Evolutionary conservation across 371 early-diverging fungal genomes (phyloP).

Genomic region (Neoconidiobolus thromboides): DNA sequence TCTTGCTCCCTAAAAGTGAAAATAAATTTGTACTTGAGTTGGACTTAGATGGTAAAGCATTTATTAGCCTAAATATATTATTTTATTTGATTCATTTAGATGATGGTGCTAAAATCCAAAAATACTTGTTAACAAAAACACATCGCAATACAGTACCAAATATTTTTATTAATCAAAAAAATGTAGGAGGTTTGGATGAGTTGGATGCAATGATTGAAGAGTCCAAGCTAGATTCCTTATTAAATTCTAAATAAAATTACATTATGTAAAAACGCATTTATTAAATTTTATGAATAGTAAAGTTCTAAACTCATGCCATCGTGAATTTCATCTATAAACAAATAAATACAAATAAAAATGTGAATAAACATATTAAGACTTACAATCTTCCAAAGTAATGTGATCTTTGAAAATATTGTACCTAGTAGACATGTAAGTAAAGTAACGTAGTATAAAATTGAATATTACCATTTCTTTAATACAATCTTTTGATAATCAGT

Average conservation of each 20-base stretch:
- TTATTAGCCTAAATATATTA: background rate
- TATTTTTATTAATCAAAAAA: background rate
- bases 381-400: slow-evolving; percentile 79
- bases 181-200: background rate
- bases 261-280: no score
- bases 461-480: slow-evolving; percentile 67
- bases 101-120: background rate
- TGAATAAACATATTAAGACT: slow-evolving; percentile 3
- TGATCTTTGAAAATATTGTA: slow-evolving; percentile 80
- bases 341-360: background rate
- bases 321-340: slow-evolving; percentile 54
- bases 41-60: background rate
- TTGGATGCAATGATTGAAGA: background rate
- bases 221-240: background rate
- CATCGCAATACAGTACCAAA: background rate
- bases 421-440: slow-evolving; percentile 12
- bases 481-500: slow-evolving; percentile 79
- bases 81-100: background rate
- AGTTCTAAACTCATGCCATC: slow-evolving; percentile 85
- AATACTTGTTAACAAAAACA: background rate
- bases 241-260: no score
- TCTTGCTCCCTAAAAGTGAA: background rate
- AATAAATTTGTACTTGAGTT: background rate
- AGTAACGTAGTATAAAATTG: background rate
- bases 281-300: slow-evolving; percentile 29